These are phyloP conservation scores for Geosmithia flava DNA, from an alignment of 2,329 filamentous ascomycete species.

Conservation along the genomic window DNA sequence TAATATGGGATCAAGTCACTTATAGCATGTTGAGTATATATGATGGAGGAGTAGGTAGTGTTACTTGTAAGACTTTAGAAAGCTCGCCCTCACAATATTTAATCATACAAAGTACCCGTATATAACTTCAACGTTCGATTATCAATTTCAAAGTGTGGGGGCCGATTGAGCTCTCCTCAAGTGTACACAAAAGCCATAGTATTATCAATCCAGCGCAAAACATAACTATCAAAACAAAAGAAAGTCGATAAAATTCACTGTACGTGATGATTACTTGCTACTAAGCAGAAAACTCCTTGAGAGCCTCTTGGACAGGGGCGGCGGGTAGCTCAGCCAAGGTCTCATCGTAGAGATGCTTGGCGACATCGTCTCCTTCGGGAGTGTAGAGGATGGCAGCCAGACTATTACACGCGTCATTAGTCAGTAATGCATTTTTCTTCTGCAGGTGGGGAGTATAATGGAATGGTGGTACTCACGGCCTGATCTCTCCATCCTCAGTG, in stretches of 20 bases:
- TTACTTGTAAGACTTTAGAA: too few species aligned
- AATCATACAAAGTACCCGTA: too few species aligned
- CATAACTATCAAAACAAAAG: neutral
- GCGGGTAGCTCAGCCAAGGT: constrained; percentile 2
- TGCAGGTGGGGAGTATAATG: neutral
- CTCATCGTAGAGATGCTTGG: constrained; percentile 1
- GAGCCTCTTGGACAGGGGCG: neutral
- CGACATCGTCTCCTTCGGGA: neutral
- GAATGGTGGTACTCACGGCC: constrained; percentile 3
- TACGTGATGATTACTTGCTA: neutral
- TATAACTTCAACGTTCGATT: too few species aligned
- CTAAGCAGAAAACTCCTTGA: neutral
- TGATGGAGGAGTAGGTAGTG: too few species aligned
- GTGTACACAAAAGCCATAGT: neutral
- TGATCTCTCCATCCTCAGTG: constrained; percentile 1
- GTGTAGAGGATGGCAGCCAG: neutral
- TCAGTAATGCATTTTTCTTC: neutral
- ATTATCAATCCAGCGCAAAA: neutral
- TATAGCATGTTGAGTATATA: too few species aligned
- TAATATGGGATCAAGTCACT: too few species aligned
- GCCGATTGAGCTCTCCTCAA: neutral
- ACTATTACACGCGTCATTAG: neutral
- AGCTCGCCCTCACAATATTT: too few species aligned
- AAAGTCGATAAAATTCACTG: neutral
- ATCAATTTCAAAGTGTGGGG: too few species aligned